These are phyloP conservation scores for Fusarium heterosporum DNA, from an alignment of 2,329 filamentous ascomycete species.

Conservation along the genomic window DNA sequence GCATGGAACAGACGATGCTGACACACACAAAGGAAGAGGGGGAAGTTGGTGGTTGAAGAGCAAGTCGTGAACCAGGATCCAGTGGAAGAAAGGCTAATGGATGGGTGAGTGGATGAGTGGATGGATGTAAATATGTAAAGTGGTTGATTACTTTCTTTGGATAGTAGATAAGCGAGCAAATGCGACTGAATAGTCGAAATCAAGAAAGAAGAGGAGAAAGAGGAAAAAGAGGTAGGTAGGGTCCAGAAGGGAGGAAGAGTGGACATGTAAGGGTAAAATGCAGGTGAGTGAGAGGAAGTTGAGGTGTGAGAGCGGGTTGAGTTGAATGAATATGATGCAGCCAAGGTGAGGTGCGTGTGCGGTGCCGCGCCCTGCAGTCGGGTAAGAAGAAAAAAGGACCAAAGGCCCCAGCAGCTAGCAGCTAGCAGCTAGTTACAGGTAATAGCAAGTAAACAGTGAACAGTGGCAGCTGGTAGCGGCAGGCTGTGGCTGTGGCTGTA, in stretches of 20 bases:
- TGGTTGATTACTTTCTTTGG: conserved; percentile 28
- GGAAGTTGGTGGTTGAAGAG: conserved; percentile 21
- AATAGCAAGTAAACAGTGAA: neutral
- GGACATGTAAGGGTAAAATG: conserved; percentile 18
- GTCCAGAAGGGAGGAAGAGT: conserved; percentile 16
- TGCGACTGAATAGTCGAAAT: conserved; percentile 17
- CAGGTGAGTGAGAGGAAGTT: conserved; percentile 20
- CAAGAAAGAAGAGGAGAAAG: conserved; percentile 16
- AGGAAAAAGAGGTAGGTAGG: conserved; percentile 21
- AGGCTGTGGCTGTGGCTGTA: conserved; percentile 28
- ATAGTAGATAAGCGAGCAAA: neutral
- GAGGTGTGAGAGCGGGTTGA: conserved; percentile 12
- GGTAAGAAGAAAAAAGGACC: conserved; percentile 10
- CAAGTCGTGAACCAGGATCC: conserved; percentile 29
- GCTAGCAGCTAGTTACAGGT: neutral
- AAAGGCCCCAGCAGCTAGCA: conserved; percentile 9
- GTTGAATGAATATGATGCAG: conserved; percentile 44
- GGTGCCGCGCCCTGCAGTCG: conserved; percentile 5
- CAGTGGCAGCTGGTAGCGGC: conserved; percentile 29
- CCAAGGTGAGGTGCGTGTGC: conserved; percentile 33
- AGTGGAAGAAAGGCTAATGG: conserved; percentile 36
- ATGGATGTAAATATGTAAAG: conserved; percentile 12
- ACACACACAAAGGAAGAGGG: conserved; percentile 6
- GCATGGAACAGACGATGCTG: neutral
- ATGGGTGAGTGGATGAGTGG: conserved; percentile 22